Conservation (phyloP, 805 yeast genomes). For the Wickerhamomyces sydowiorum region DNA sequence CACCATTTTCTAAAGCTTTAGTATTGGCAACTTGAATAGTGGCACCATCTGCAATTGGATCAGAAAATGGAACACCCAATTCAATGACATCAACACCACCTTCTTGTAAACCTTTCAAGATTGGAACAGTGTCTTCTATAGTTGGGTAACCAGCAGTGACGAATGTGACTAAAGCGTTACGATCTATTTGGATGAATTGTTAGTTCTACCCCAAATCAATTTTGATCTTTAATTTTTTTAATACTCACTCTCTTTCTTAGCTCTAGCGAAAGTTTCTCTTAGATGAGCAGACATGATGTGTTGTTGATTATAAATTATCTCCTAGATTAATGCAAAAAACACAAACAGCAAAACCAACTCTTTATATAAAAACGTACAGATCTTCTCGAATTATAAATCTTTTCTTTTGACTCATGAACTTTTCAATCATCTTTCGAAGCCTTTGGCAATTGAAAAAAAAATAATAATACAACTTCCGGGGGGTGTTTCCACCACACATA, state of each 20-base stretch:
- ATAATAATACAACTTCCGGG: too few species aligned
- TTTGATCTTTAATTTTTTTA: too few species aligned
- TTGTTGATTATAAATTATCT: not conserved
- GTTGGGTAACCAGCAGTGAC: slow-evolving; percentile 94
- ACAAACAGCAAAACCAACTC: too few species aligned
- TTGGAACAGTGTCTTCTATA: slow-evolving; percentile 80
- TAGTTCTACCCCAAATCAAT: not conserved
- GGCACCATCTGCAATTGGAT: slow-evolving; percentile 99
- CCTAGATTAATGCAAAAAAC: not conserved
- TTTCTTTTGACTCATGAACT: too few species aligned
- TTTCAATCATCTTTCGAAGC: too few species aligned
- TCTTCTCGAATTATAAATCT: too few species aligned
- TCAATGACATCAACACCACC: slow-evolving; percentile 97
- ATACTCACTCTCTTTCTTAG: slow-evolving; percentile 44
- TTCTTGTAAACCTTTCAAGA: slow-evolving; percentile 80
- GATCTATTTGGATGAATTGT: slow-evolving; percentile 28
- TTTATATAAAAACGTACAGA: not conserved
- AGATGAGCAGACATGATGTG: slow-evolving; percentile 45
- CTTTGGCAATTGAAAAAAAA: too few species aligned
- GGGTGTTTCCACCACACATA: too few species aligned
- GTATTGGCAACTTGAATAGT: slow-evolving; percentile 88
- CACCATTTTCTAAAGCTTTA: slow-evolving; percentile 77
- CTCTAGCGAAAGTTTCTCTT: slow-evolving; percentile 53
- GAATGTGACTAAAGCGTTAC: slow-evolving; percentile 87
- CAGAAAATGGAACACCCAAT: slow-evolving; percentile 93